phyloP scores from a whole-genome alignment of 2,329 filamentous ascomycete species.

The Neocucurbitaria cava region DNA sequence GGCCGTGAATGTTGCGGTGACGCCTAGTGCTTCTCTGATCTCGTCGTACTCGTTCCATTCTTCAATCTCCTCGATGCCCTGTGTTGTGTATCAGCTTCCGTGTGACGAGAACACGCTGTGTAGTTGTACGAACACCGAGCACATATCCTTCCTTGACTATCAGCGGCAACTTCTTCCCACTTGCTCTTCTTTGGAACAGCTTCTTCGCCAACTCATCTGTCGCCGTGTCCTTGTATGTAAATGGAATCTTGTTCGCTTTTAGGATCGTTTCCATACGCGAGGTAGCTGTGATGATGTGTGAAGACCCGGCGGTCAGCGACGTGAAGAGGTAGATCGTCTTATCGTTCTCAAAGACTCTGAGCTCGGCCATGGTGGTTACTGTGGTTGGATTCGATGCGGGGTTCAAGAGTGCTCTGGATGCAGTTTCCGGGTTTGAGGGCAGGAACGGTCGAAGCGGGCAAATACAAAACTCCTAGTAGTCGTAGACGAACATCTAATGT shows the following conservation, averaged over 20 bases:
- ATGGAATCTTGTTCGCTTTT: conserved; percentile 91
- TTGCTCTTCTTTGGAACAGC: conserved; percentile 84
- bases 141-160: conserved; percentile 87
- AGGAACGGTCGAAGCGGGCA: not conserved
- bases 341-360: conserved; percentile 55
- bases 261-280: conserved; percentile 96
- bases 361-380: conserved; percentile 44
- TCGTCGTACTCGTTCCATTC: conserved; percentile 99
- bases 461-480: not conserved
- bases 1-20: conserved; percentile 38
- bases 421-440: not conserved
- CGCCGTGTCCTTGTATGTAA: conserved; percentile 89
- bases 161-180: conserved; percentile 86
- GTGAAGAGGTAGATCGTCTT: conserved; percentile 87
- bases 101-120: not conserved
- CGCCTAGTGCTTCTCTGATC: conserved; percentile 81
- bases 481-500: not conserved
- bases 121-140: conserved; percentile 61
- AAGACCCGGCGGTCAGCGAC: conserved; percentile 92
- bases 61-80: conserved; percentile 94
- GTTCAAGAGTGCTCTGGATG: not conserved
- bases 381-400: conserved; percentile 10
- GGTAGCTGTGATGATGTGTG: conserved; percentile 94
- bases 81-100: conserved; percentile 5
- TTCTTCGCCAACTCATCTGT: conserved; percentile 87